Base-by-base conservation (phyloP, 2,329 filamentous ascomycete species). In the Diaporthe amygdali region DNA sequence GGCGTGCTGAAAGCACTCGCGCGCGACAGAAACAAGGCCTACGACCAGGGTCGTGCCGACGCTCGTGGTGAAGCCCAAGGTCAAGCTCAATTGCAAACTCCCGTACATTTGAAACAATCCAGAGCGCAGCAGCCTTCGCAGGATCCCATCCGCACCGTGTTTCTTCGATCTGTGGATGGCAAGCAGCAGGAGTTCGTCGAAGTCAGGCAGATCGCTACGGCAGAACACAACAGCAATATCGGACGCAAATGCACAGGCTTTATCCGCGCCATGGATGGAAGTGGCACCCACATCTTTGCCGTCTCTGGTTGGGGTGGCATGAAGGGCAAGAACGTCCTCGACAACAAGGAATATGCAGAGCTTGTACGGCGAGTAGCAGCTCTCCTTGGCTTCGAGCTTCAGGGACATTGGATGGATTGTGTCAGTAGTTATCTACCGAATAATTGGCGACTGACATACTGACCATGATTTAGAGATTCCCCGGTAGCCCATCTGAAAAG, bases 261-360 rank as follows among this genome's bases (percentile, higher is more conserved):
- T 2, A 44, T 70, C 20, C 20, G 51, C 1, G 34, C 8, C 7
- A 7, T 10, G 20, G 17, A 34, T 8, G 44, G 30, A 8, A 9
- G 8, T 0, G 10, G 6, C 8, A 17, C 20, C 14, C 9, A 9
- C 4, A 41, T 7, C 4, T 39, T 71, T 14, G 56, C 70, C 1
- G 2, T 71, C 20, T 71, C 70, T 3, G 69, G 70, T 17, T 68
- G 70, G 70, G 32, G 37, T 15, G n/a, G 34, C 6, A 10, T 15
- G 10, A 44, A 41, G 2, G 34, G 34, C 22, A 15, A 25, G 10
- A 59, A 64, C 1, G 41, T 66, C 0, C 66, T 71, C 9, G 5
- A 56, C 12, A 44, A 39, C 15, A 37, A 4, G 0, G 30, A n/a
- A 0, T 66, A 55, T 5, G 56, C 56, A 1, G 32, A 2, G 6